Evolutionary conservation across 2,329 filamentous ascomycete genomes (phyloP).

Genomic region (Trichoderma simmonsii): DNA sequence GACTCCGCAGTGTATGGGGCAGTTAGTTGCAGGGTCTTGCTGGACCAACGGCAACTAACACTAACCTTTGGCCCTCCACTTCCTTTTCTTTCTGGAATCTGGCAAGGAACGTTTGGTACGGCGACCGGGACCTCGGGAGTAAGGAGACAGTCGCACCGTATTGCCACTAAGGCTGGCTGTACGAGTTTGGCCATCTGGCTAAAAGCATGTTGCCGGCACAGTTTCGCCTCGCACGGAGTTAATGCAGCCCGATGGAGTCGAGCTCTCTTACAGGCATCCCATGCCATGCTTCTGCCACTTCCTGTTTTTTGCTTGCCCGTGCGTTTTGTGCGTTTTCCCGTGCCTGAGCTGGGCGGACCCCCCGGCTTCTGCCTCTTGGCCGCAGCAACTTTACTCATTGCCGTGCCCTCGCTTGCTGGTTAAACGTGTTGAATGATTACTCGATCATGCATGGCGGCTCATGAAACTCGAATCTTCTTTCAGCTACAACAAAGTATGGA

Average conservation of each 20-base stretch:
- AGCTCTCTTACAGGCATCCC: background rate
- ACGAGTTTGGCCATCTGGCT: background rate
- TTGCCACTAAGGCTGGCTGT: background rate
- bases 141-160: background rate
- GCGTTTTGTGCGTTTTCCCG: background rate
- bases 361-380: slow-evolving; percentile 1
- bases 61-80: background rate
- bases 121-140: slow-evolving; percentile 1
- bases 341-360: background rate
- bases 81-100: slow-evolving; percentile 14
- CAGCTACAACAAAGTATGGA: background rate
- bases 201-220: slow-evolving; percentile 3
- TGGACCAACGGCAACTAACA: slow-evolving; percentile 10
- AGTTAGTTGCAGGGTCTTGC: background rate
- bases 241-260: slow-evolving; percentile 11
- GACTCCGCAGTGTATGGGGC: background rate
- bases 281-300: background rate
- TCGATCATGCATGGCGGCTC: background rate
- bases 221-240: slow-evolving; percentile 13
- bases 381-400: background rate
- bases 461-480: background rate
- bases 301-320: background rate
- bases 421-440: background rate
- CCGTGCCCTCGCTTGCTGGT: background rate
- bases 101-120: slow-evolving; percentile 6